Evolutionary conservation across 805 yeast species (phyloP).

Genomic region (Kodamaea laetipori): DNA sequence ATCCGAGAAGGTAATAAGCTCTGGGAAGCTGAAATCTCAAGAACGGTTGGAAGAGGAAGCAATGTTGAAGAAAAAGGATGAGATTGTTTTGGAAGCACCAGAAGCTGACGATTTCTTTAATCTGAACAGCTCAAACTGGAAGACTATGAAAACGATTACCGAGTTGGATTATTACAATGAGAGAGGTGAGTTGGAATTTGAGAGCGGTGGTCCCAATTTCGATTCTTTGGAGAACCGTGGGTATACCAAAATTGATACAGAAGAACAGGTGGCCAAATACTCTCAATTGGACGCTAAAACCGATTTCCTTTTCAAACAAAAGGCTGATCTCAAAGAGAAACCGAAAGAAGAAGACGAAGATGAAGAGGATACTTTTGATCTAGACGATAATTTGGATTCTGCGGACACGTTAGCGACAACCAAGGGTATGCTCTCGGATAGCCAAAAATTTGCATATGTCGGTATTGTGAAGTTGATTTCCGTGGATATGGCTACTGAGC

Average conservation of each 20-base stretch:
- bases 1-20: slow-evolving; percentile 6
- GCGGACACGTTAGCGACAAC: slow-evolving; percentile 76
- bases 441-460: slow-evolving; percentile 88
- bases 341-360: slow-evolving; percentile 21
- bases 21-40: slow-evolving; percentile 13
- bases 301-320: slow-evolving; percentile 49
- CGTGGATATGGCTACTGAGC: slow-evolving; percentile 78
- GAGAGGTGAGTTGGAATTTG: slow-evolving; percentile 63
- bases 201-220: slow-evolving; percentile 22
- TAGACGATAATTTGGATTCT: slow-evolving; percentile 48
- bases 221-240: slow-evolving; percentile 51
- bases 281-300: slow-evolving; percentile 51
- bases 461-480: slow-evolving; percentile 77
- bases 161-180: slow-evolving; percentile 79
- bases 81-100: slow-evolving; percentile 10
- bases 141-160: slow-evolving; percentile 81
- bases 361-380: slow-evolving; percentile 31
- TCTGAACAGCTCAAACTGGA: slow-evolving; percentile 64
- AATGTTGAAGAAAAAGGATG: slow-evolving; percentile 13
- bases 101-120: slow-evolving; percentile 36
- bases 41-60: neutral
- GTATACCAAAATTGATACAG: slow-evolving; percentile 86
- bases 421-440: slow-evolving; percentile 73
- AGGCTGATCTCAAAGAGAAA: slow-evolving; percentile 9
- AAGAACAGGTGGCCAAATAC: slow-evolving; percentile 80